Conservation (phyloP, 345 rosid species). For the Gossypium rotundifolium region DNA sequence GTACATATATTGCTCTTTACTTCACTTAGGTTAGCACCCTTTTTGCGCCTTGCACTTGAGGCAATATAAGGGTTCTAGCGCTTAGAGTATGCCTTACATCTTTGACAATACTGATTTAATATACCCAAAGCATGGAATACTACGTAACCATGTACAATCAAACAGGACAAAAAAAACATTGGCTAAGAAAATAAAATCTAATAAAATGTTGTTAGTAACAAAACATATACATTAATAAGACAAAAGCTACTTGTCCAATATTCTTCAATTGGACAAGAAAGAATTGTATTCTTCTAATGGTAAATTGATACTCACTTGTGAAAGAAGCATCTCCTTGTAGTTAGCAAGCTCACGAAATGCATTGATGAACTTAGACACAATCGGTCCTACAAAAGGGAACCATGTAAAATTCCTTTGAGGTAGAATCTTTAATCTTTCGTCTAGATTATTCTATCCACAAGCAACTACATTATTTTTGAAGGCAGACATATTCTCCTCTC, state of each 20-base stretch:
- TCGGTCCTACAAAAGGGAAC: constrained; percentile 53
- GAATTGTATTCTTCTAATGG: neutral
- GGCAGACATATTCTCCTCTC: neutral
- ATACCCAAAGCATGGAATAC: neutral
- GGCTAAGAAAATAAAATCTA: neutral
- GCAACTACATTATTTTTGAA: neutral
- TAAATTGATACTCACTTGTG: constrained; percentile 54
- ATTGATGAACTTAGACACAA: constrained; percentile 60
- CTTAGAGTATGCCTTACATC: too few relatives aligned
- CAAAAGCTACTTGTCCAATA: neutral
- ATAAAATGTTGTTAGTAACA: neutral
- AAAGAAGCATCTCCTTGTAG: constrained; percentile 72
- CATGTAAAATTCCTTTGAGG: constrained; percentile 6
- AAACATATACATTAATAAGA: neutral
- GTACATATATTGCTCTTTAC: too few relatives aligned
- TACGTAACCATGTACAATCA: neutral
- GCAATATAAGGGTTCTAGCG: too few relatives aligned
- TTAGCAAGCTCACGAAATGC: constrained; percentile 74
- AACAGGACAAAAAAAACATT: neutral
- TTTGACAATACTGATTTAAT: too few relatives aligned
- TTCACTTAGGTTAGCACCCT: too few relatives aligned
- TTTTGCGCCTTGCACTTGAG: too few relatives aligned
- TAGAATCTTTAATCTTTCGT: constrained; percentile 1
- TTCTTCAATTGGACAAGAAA: neutral
- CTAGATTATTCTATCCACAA: neutral